Base-by-base conservation (phyloP, 2,329 filamentous ascomycete species). In the Apiospora hydei region DNA sequence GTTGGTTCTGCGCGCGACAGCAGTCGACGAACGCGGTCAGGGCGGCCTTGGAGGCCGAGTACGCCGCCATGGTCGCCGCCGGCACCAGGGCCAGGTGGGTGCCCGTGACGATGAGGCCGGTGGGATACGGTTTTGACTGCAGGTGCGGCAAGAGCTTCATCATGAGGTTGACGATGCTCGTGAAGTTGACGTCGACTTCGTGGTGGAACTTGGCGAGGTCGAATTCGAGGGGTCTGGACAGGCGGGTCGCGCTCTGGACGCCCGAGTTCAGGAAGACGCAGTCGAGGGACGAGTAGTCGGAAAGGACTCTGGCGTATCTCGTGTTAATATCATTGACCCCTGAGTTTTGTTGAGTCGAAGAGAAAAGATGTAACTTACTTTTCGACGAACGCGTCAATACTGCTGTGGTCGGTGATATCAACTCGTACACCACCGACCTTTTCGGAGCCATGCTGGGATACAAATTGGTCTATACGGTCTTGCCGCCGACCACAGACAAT, bases 241-340 rank as follows among this genome's bases (percentile, higher is more conserved):
- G 84, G 75, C 87, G 79, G 74, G 83, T 80, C 0, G 75, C 73
- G n/a, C 80, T 80, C 77, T 89, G 85, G 34, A 86, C 80, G 14
- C 86, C 87, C 5, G 86, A 83, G 76, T 88, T 88, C 61, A 88
- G 78, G 64, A 89, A 81, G 21, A 89, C 75, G 71, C 83, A 83
- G 77, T 89, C 87, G 47, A 89, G 82, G 71, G 86, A 84, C 0
- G 85, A 84, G 73, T 85, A 81, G 14, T 77, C 74, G 18, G 77
- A 73, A 10, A 81, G 79, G 44, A 85, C 74, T 18, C 49, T 53
- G 49, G 26, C 13, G 1, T 78, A 80, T n/a, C 7, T n/a, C 18
- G n/a, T n/a, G 6, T 14, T 10, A 51, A 8, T 8, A n/a, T 5
- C 11, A 14, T 24, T 26, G 11, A 1, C 21, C 7, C 7, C 21